These are phyloP conservation scores for Citrus glauca DNA, from an alignment of 345 rosid species.

Conservation along the genomic window DNA sequence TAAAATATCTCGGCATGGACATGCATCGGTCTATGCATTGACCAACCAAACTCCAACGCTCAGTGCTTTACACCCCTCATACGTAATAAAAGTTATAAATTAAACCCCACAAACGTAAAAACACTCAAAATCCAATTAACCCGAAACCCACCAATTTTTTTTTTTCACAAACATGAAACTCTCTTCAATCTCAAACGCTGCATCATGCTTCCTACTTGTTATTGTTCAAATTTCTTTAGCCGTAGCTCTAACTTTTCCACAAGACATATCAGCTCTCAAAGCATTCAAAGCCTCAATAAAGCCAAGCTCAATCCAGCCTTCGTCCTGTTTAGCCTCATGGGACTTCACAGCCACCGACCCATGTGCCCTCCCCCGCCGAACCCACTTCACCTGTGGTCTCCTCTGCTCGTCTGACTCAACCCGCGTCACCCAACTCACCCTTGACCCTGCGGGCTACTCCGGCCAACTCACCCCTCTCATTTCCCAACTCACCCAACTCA, in stretches of 20 bases:
- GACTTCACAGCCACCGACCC: constrained; percentile 68
- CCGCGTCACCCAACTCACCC: constrained; percentile 61
- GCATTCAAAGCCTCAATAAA: constrained; percentile 55
- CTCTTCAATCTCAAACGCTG: background rate
- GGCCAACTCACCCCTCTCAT: constrained; percentile 68
- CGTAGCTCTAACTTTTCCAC: constrained; percentile 34
- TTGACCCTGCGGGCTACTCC: constrained; percentile 78
- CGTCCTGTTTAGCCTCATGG: constrained; percentile 73
- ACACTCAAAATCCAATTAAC: background rate
- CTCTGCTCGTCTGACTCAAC: constrained; percentile 55
- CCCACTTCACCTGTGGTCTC: constrained; percentile 62
- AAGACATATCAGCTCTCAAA: constrained; percentile 58
- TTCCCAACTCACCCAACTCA: constrained; percentile 55
- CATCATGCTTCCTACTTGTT: background rate
- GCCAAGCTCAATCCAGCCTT: constrained; percentile 45
- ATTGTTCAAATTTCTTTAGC: background rate
- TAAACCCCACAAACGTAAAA: background rate
- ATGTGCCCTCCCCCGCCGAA: constrained; percentile 62
- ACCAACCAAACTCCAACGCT: background rate
- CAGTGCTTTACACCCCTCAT: background rate
- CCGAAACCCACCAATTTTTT: background rate
- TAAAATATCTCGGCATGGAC: background rate
- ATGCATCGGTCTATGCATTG: background rate
- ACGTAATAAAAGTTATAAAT: background rate
- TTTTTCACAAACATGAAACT: background rate